These are phyloP conservation scores for Trichosporon sp. DNA, from an alignment of 1,284 basidiomycete genomes.

Conservation along the genomic window DNA sequence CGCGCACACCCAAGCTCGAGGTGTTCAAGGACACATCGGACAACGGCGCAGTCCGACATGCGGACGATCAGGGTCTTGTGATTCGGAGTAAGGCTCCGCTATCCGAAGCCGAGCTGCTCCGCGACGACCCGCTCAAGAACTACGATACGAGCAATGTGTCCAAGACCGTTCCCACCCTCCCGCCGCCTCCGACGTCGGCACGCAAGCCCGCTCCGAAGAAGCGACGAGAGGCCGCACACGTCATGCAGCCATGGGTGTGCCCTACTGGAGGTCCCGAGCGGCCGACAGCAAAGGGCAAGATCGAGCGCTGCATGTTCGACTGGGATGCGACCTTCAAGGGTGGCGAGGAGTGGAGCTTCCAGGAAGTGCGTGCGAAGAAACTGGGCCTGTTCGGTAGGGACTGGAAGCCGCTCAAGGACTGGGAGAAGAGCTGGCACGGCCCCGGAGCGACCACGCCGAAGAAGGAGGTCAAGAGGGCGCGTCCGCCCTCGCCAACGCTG, in stretches of 20 bases:
- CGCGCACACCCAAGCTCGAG: conserved; percentile 51
- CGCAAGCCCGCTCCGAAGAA: conserved; percentile 23
- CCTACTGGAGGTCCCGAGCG: conserved; percentile 42
- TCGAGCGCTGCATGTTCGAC: conserved; percentile 45
- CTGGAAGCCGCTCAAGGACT: conserved; percentile 38
- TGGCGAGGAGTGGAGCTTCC: conserved; percentile 48
- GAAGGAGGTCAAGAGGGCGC: conserved; percentile 32
- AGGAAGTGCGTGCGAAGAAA: conserved; percentile 46
- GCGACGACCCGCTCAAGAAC: conserved; percentile 57
- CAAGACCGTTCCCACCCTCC: conserved; percentile 19
- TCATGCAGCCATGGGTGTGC: conserved; percentile 35
- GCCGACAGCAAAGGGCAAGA: conserved; percentile 36
- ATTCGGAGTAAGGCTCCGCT: conserved; percentile 32
- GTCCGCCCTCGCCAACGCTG: conserved; percentile 62
- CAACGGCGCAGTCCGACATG: not conserved
- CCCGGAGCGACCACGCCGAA: conserved; percentile 42
- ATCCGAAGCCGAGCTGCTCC: conserved; percentile 52
- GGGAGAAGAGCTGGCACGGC: conserved; percentile 44
- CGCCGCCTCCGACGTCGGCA: conserved; percentile 22
- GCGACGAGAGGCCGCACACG: conserved; percentile 11
- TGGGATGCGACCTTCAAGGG: conserved; percentile 46
- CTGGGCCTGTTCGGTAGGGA: conserved; percentile 42
- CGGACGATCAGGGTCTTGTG: conserved; percentile 17
- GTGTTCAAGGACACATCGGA: conserved; percentile 51
- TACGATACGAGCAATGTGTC: conserved; percentile 33